Evolutionary conservation across 176 grass and related monocot species (phyloP).

Genomic region (Aegilops umbellulata): DNA sequence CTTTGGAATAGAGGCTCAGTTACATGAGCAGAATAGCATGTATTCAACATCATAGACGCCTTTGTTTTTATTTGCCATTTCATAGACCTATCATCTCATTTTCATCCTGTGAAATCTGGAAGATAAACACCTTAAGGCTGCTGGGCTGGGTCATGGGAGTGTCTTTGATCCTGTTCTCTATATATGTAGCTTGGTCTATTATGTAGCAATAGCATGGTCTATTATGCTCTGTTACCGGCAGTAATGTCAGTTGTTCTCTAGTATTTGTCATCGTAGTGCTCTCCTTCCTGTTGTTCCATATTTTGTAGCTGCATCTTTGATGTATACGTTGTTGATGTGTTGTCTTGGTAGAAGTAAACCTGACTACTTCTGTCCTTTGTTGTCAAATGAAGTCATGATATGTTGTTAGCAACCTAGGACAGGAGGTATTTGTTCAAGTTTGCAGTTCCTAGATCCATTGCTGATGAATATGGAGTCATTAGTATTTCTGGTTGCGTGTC

Average conservation of each 20-base stretch:
- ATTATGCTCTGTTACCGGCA: neutral
- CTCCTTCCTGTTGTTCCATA: neutral
- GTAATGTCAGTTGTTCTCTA: neutral
- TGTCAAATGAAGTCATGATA: neutral
- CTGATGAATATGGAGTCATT: neutral
- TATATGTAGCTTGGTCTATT: neutral
- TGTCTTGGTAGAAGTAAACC: neutral
- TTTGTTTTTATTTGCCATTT: too few species aligned
- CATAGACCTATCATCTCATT: neutral
- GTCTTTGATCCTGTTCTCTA: neutral
- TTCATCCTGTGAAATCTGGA: neutral
- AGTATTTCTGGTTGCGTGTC: too few species aligned
- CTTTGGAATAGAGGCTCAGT: too few species aligned
- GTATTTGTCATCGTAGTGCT: neutral
- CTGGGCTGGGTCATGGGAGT: neutral
- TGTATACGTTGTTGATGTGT: neutral
- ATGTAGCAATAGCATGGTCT: neutral
- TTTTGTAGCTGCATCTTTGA: neutral
- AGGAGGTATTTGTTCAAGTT: neutral
- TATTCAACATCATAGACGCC: too few species aligned
- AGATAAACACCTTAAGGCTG: neutral
- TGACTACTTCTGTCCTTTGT: neutral
- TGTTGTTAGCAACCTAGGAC: neutral
- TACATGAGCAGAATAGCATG: too few species aligned
- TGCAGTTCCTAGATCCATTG: neutral